phyloP scores from a whole-genome alignment of 345 rosid genomes.

The Adansonia digitata region DNA sequence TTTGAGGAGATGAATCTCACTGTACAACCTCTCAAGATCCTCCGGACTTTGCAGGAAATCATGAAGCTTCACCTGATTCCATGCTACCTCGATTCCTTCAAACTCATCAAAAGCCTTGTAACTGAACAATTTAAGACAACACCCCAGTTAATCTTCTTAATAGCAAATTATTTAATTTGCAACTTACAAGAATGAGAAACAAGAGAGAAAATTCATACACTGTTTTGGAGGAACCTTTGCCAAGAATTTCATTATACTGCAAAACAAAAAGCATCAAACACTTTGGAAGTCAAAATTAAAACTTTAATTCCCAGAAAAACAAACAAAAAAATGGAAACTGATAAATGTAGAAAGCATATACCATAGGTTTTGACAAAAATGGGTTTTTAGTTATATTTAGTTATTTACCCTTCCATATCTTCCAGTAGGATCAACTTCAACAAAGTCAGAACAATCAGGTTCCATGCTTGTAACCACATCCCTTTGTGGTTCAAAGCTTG shows the following conservation, averaged over 20 bases:
- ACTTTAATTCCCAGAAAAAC: not conserved
- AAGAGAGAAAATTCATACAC: constrained; percentile 51
- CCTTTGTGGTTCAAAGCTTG: constrained; percentile 22
- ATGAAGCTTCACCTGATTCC: constrained; percentile 95
- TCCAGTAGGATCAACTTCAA: constrained; percentile 95
- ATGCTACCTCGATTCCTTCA: constrained; percentile 90
- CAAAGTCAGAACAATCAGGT: constrained; percentile 51
- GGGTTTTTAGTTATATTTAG: not conserved
- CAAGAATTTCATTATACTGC: constrained; percentile 92
- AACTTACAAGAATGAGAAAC: not conserved
- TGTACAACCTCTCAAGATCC: constrained; percentile 80
- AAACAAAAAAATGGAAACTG: not conserved
- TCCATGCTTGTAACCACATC: constrained; percentile 25
- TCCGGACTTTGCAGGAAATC: constrained; percentile 84
- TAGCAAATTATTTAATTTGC: not conserved
- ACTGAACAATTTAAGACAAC: constrained; percentile 27
- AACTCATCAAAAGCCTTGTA: constrained; percentile 88
- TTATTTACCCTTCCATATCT: constrained; percentile 86
- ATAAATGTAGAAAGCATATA: not conserved
- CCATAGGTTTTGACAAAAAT: not conserved
- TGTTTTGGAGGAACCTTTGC: constrained; percentile 92
- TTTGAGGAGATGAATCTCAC: constrained; percentile 92
- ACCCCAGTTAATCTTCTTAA: not conserved
- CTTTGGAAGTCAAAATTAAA: not conserved
- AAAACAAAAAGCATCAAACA: not conserved